Evolutionary conservation across 176 grass and related monocot genomes (phyloP).

Genomic region (Ananas comosus): DNA sequence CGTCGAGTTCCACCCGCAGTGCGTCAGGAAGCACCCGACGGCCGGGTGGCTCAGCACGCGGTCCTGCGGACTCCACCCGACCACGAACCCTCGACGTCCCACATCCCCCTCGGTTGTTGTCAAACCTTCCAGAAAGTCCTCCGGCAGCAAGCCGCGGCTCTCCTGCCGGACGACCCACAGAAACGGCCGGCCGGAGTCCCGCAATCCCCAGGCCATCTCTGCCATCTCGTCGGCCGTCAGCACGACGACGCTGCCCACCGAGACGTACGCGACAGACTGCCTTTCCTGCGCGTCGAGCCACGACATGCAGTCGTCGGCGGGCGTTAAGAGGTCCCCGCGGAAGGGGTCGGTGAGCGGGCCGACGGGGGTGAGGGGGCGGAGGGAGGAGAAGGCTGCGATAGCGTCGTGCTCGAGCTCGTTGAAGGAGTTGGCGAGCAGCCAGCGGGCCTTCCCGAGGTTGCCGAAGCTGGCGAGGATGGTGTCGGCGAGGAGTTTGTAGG

Average conservation of each 20-base stretch:
- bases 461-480: constrained; percentile 42
- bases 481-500: constrained; percentile 30
- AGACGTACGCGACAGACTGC: constrained; percentile 58
- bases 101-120: not conserved
- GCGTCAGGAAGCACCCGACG: constrained; percentile 63
- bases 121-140: constrained; percentile 28
- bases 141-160: constrained; percentile 21
- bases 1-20: constrained; percentile 89
- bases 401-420: constrained; percentile 42
- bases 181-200: constrained; percentile 33
- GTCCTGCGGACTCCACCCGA: constrained; percentile 77
- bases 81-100: constrained; percentile 33
- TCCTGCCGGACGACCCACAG: constrained; percentile 74
- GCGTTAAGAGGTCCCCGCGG: constrained; percentile 42
- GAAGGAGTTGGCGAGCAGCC: constrained; percentile 79
- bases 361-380: constrained; percentile 36
- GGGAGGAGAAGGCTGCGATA: constrained; percentile 25
- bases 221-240: constrained; percentile 34
- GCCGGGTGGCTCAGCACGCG: constrained; percentile 47
- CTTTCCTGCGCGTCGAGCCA: constrained; percentile 51
- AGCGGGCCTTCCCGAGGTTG: constrained; percentile 39
- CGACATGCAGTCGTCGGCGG: constrained; percentile 31
- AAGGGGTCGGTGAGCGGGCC: constrained; percentile 52
- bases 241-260: constrained; percentile 61
- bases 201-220: constrained; percentile 58